Evolutionary conservation across 2,329 filamentous ascomycete species (phyloP), one percentile per base, ranked within the genome.

Genomic region (Delphinella strobiligena): DNA sequence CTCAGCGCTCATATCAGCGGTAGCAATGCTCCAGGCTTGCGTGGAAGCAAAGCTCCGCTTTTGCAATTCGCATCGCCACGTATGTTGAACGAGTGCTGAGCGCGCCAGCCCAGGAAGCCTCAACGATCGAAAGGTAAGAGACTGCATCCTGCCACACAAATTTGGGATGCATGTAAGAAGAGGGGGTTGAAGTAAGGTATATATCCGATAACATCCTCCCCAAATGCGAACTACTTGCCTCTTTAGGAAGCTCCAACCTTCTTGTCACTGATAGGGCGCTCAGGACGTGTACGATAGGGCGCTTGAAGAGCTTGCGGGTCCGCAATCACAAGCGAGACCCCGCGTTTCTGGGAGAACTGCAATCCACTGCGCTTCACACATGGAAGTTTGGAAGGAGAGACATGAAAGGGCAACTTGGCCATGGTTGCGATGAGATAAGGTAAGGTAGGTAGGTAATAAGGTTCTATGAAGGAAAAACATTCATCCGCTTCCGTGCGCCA

Each of bases 1-100:
- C 14, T 66, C 55, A 34, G 73, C 67, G 15, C 66, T 66, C 54
- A 78, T 65, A 38, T 68, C 64, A 19, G 59, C 57, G 4, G 63
- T 62, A 10, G 61, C 59, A 24, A 66, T 53, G 19, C 52, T 52
- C 49, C 53, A 55, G 54, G 34, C 49, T 41, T 54, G 44, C 17
- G 58, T 54, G 18, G 42, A 42, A 4, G 52, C 49, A 45, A 67
- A 65, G 22, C 27, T 18, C 17, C 33, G 33, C 16, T 10, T 33
- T 33, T n/a, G n/a, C 7, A n/a, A 33, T 5, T n/a, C 8, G 31
- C 7, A 14, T 33, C 7, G 15, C 9, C 31, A 8, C n/a, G n/a
- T n/a, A n/a, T n/a, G n/a, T n/a, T n/a, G n/a, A n/a, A n/a, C n/a
- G n/a, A n/a, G n/a, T n/a, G n/a, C n/a, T n/a, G n/a, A n/a, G n/a